Evolutionary conservation across 345 rosid species (phyloP).

Genomic region (Gossypium ekmanianum): DNA sequence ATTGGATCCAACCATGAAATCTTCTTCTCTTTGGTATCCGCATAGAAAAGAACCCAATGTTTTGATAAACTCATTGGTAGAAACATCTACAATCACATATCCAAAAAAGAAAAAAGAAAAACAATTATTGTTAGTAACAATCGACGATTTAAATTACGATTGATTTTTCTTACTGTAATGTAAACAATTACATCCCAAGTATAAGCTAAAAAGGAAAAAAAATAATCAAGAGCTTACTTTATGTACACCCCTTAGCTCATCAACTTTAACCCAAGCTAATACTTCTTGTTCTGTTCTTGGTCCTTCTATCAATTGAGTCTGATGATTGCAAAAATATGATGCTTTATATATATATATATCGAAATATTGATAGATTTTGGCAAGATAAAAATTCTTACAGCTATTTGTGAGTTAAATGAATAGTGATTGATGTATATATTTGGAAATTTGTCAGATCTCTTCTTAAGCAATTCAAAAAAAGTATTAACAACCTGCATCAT

Average conservation of each 20-base stretch:
- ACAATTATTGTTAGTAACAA: neutral
- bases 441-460: neutral
- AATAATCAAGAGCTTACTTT: neutral
- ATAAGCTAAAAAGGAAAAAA: neutral
- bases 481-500: neutral
- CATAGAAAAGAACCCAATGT: no score
- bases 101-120: no score
- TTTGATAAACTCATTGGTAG: neutral
- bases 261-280: neutral
- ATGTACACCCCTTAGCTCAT: neutral
- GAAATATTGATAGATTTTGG: neutral
- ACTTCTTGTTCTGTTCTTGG: neutral
- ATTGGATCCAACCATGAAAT: neutral
- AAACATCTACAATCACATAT: neutral
- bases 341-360: neutral
- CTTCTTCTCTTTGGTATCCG: no score
- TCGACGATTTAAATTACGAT: neutral
- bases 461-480: neutral
- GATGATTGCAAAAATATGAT: neutral
- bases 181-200: no score
- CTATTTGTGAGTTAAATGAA: neutral
- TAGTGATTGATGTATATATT: neutral
- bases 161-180: no score
- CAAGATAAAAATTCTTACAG: neutral
- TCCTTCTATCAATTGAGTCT: neutral